Conservation (phyloP, 176 grass and related monocot genomes). For the Microstegium vimineum region DNA sequence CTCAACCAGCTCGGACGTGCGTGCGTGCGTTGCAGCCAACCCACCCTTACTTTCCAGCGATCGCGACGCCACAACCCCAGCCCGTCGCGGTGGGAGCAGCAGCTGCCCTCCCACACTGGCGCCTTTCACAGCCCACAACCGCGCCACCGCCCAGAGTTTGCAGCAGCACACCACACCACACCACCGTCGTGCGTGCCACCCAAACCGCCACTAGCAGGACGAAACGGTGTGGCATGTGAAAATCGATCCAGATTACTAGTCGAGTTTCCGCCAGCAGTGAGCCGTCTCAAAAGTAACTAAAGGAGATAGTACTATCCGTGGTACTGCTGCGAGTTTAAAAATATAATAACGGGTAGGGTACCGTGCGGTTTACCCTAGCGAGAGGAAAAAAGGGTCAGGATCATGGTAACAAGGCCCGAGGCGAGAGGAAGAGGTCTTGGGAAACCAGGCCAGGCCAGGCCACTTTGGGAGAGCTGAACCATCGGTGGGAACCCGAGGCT, state of each 20-base stretch:
- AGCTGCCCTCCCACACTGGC: too few relatives aligned
- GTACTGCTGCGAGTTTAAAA: not conserved
- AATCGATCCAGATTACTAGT: not conserved
- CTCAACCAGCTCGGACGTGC: not conserved
- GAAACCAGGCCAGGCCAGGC: too few relatives aligned
- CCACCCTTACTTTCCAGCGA: constrained; percentile 35
- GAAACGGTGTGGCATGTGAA: not conserved
- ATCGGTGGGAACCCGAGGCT: constrained; percentile 32
- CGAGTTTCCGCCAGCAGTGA: not conserved
- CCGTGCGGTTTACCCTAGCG: constrained; percentile 36
- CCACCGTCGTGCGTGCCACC: not conserved
- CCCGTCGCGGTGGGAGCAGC: not conserved
- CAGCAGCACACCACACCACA: too few relatives aligned
- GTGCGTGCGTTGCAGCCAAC: not conserved
- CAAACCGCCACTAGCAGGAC: not conserved
- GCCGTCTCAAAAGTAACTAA: not conserved
- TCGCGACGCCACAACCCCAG: constrained; percentile 15
- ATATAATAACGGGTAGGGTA: not conserved
- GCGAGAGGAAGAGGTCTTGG: too few relatives aligned
- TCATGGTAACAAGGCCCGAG: constrained; percentile 30
- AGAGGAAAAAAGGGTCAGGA: constrained; percentile 34
- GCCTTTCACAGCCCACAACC: constrained; percentile 2
- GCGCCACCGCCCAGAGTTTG: not conserved
- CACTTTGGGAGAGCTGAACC: too few relatives aligned
- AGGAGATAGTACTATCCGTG: not conserved